Evolutionary conservation across 2,329 filamentous ascomycete species (phyloP).

Genomic region (Cadophora luteo-olivacea): DNA sequence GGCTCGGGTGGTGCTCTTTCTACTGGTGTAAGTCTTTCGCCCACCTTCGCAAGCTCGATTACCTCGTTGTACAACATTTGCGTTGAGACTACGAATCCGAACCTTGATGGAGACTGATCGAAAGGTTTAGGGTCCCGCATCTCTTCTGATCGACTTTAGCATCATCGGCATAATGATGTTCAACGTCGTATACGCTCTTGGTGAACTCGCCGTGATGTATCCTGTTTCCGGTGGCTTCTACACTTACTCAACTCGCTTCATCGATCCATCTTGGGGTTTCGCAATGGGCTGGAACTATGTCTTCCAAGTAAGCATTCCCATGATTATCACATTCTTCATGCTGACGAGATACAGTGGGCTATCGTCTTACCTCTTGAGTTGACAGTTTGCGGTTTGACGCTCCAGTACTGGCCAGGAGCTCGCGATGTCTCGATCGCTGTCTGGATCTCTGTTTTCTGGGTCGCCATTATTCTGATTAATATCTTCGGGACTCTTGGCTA

Average conservation of each 20-base stretch:
- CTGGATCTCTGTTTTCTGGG: slow-evolving; percentile 24
- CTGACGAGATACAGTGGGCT: slow-evolving; percentile 13
- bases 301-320: slow-evolving; percentile 13
- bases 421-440: slow-evolving; percentile 5
- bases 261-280: slow-evolving; percentile 23
- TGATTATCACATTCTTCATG: neutral
- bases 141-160: slow-evolving; percentile 22
- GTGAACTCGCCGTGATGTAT: slow-evolving; percentile 25
- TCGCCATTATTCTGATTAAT: slow-evolving; percentile 20
- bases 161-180: slow-evolving; percentile 26
- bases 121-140: slow-evolving; percentile 9
- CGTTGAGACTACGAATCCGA: no score
- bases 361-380: slow-evolving; percentile 22
- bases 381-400: slow-evolving; percentile 18
- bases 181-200: slow-evolving; percentile 24
- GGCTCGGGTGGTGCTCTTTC: slow-evolving; percentile 21
- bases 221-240: slow-evolving; percentile 23
- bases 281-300: slow-evolving; percentile 26
- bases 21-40: slow-evolving; percentile 17
- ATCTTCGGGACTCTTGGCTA: slow-evolving; percentile 22
- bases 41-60: neutral
- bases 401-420: slow-evolving; percentile 21
- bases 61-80: no score
- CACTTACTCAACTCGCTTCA: slow-evolving; percentile 21
- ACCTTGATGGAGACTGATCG: neutral